Percentiles rank a stretch among this genome's conserved stretches.
Evolutionary conservation across 768 basidiomycete species (phyloP).

Genomic region (Steccherinum ochraceum): DNA sequence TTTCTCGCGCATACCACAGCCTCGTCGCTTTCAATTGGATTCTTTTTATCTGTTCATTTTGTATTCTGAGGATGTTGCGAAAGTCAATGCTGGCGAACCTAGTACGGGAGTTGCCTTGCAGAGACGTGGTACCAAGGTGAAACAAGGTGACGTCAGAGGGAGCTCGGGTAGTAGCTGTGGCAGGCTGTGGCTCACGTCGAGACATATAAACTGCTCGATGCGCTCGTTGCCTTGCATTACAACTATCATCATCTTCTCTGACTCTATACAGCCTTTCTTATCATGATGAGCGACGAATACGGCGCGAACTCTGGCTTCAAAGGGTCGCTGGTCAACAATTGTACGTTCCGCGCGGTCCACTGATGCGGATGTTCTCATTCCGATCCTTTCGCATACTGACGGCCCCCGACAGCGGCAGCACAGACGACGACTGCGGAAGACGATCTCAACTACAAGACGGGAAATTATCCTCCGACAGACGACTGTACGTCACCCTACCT

Average conservation of each 20-base stretch:
- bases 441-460: constrained; percentile 13
- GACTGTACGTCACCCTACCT: constrained; percentile 17
- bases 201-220: not conserved
- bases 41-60: too few relatives aligned
- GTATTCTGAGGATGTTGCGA: too few relatives aligned
- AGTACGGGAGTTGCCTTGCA: too few relatives aligned
- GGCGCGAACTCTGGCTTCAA: not conserved
- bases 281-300: not conserved
- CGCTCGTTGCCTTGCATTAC: not conserved
- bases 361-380: not conserved
- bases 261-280: not conserved
- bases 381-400: not conserved
- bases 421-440: not conserved
- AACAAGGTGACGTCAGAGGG: too few relatives aligned
- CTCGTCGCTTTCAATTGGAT: too few relatives aligned
- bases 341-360: too few relatives aligned
- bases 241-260: not conserved
- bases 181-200: not conserved
- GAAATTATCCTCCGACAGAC: constrained; percentile 18
- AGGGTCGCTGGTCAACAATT: not conserved
- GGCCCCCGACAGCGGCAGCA: not conserved
- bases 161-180: too few relatives aligned
- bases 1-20: too few relatives aligned
- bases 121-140: too few relatives aligned
- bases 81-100: too few relatives aligned